These are phyloP conservation scores for Teratosphaeriaceae sp. DNA, from an alignment of 2,329 filamentous ascomycete genomes.

Conservation along the genomic window DNA sequence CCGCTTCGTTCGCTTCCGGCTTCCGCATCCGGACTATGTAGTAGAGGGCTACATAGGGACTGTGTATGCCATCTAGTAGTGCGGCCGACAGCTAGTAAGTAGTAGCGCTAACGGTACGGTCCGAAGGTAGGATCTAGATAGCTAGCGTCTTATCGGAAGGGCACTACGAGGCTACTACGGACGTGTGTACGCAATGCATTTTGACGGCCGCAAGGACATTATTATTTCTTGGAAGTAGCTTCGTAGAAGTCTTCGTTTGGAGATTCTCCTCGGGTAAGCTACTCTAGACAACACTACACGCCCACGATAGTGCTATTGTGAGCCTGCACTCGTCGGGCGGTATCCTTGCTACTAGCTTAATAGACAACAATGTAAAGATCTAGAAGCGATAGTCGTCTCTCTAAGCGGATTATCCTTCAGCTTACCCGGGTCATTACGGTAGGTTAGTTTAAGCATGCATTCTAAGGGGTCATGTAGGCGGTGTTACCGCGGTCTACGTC, in stretches of 20 bases:
- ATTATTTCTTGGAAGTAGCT: not conserved
- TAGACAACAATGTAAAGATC: not conserved
- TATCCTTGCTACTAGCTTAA: not conserved
- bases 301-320: not conserved
- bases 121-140: not conserved
- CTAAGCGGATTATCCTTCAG: not conserved
- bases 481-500: not conserved
- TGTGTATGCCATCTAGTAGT: not conserved
- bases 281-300: not conserved
- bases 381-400: not conserved
- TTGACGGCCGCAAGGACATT: not conserved
- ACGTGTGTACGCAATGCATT: not conserved
- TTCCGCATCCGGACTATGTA: not conserved
- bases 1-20: not conserved
- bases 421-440: not conserved
- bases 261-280: slow-evolving; percentile 1
- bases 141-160: not conserved
- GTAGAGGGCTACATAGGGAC: not conserved
- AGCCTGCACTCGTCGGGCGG: not conserved
- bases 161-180: not conserved
- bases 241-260: not conserved
- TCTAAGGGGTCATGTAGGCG: not conserved
- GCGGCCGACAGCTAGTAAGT: not conserved
- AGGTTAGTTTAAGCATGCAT: not conserved
- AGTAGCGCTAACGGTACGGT: not conserved